Conservation (phyloP, 108 stramenopile genomes). For the Skeletonema marinoi region DNA sequence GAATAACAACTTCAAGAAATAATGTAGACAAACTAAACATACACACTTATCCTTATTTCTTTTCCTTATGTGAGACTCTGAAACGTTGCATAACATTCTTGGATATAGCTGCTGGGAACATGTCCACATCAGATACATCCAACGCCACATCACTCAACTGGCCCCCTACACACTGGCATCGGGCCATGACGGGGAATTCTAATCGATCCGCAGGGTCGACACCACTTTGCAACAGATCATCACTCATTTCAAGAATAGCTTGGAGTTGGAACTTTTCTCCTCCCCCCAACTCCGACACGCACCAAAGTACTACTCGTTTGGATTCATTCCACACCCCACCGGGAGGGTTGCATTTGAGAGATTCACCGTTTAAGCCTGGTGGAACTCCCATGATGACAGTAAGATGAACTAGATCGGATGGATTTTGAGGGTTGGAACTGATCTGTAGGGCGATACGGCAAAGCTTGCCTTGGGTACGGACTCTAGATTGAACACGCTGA, state of each 20-base stretch:
- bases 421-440: conserved; percentile 88
- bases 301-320: conserved; percentile 86
- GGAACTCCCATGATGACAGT: conserved; percentile 88
- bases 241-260: conserved; percentile 67
- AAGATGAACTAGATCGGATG: conserved; percentile 73
- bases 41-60: conserved; percentile 1
- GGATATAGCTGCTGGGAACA: conserved; percentile 59
- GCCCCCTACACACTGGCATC: conserved; percentile 80
- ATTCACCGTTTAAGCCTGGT: conserved; percentile 60
- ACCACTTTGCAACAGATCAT: conserved; percentile 26
- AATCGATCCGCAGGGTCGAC: conserved; percentile 43
- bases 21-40: not conserved
- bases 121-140: conserved; percentile 62
- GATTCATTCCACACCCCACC: conserved; percentile 86
- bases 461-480: conserved; percentile 58
- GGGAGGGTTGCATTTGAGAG: conserved; percentile 74
- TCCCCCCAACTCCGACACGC: conserved; percentile 74
- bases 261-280: conserved; percentile 91
- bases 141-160: conserved; percentile 82
- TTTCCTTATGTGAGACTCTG: conserved; percentile 73
- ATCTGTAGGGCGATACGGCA: conserved; percentile 87
- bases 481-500: conserved; percentile 82
- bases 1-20: not conserved
- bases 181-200: conserved; percentile 79
- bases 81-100: conserved; percentile 82